These are phyloP conservation scores for Prunella vulgaris DNA, from an alignment of 257 asterid genomes.

Conservation along the genomic window DNA sequence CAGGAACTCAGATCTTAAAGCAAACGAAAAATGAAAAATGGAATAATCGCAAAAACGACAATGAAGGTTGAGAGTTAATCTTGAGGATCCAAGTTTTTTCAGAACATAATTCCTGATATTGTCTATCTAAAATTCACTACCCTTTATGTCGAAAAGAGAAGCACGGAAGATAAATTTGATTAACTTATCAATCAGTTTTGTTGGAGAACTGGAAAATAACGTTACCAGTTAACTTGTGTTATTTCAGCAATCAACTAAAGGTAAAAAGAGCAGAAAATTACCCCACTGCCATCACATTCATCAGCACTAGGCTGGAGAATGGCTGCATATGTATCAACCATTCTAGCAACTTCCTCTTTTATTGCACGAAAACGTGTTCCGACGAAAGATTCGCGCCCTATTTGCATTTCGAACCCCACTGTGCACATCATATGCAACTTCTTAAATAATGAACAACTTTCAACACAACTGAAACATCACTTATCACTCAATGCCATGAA, in stretches of 20 bases:
- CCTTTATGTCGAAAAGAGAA: not conserved
- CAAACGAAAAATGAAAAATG: too few species aligned
- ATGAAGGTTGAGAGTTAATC: too few species aligned
- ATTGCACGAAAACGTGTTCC: slow-evolving; percentile 54
- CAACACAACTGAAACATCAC: not conserved
- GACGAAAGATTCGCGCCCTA: slow-evolving; percentile 39
- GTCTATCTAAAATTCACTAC: not conserved
- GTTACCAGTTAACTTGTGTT: not conserved
- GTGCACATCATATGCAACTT: slow-evolving; percentile 14
- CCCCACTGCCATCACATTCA: slow-evolving; percentile 56
- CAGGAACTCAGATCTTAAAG: not conserved
- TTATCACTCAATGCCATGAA: not conserved
- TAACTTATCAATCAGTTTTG: too few species aligned
- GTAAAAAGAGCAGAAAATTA: slow-evolving; percentile 30
- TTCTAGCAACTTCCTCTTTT: slow-evolving; percentile 50
- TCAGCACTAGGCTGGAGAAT: slow-evolving; percentile 49
- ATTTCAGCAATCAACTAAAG: not conserved
- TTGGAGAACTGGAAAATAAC: too few species aligned
- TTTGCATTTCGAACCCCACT: slow-evolving; percentile 80
- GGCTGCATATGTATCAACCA: slow-evolving; percentile 39
- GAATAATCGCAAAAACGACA: not conserved
- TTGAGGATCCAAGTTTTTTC: too few species aligned
- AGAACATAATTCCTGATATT: not conserved
- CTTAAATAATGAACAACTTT: not conserved
- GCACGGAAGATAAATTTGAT: not conserved